Percentiles rank a stretch among this genome's conserved stretches.
phyloP scores from a whole-genome alignment of 805 yeast genomes.

The Suhomyces xylopsoci region DNA sequence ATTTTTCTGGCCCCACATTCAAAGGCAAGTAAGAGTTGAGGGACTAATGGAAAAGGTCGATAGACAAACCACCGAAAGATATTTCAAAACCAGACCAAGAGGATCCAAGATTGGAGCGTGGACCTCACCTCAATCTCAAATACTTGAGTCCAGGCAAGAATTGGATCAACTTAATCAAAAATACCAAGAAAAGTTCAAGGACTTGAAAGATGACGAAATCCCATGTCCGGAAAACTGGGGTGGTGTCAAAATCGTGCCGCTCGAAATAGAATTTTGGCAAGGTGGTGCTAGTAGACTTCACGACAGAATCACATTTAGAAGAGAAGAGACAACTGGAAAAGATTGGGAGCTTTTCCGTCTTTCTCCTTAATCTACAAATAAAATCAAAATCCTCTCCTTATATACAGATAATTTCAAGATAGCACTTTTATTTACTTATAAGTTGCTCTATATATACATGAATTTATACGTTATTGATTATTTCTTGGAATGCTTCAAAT shows the following conservation, averaged over 20 bases:
- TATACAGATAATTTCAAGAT: background rate
- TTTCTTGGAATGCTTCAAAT: conserved; percentile 18
- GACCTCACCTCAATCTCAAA: conserved; percentile 86
- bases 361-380: conserved; percentile 50
- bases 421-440: background rate
- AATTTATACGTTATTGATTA: background rate
- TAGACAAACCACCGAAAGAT: conserved; percentile 69
- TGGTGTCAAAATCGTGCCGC: conserved; percentile 82
- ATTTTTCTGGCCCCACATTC: conserved; percentile 88
- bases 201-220: conserved; percentile 53
- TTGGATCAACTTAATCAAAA: conserved; percentile 52
- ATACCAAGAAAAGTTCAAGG: conserved; percentile 57
- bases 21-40: conserved; percentile 91
- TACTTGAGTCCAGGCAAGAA: conserved; percentile 55
- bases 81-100: conserved; percentile 84
- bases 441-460: conserved; percentile 6
- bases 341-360: conserved; percentile 65
- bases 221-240: conserved; percentile 98
- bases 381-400: too few species aligned
- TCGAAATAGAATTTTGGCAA: conserved; percentile 96
- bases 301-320: conserved; percentile 74
- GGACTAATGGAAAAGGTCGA: conserved; percentile 75
- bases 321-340: conserved; percentile 45
- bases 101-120: conserved; percentile 95
- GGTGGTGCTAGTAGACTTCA: conserved; percentile 88